These are phyloP conservation scores for Starmerella bombi DNA, from an alignment of 805 yeast genomes.

Conservation along the genomic window DNA sequence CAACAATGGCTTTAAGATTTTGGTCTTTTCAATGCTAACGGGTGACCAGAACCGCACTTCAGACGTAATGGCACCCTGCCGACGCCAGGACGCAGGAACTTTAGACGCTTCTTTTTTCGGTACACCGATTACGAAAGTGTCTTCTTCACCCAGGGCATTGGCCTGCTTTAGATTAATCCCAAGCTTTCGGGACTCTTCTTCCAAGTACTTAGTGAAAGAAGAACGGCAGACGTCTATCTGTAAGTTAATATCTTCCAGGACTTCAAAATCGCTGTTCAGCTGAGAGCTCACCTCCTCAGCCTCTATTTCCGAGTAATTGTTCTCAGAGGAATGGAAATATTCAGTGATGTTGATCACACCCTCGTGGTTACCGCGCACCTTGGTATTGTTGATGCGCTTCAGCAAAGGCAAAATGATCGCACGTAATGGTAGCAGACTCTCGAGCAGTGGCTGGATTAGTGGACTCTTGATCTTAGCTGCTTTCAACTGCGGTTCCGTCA, in stretches of 20 bases:
- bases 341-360: constrained; percentile 1
- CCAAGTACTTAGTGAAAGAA: constrained; percentile 42
- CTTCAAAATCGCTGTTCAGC: constrained; percentile 7
- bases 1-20: constrained; percentile 44
- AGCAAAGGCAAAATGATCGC: constrained; percentile 23
- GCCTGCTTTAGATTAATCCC: constrained; percentile 47
- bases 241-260: constrained; percentile 23
- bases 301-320: background rate
- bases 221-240: constrained; percentile 35
- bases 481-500: constrained; percentile 17
- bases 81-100: constrained; percentile 66
- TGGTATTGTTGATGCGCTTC: constrained; percentile 17
- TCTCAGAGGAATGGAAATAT: constrained; percentile 5
- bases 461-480: constrained; percentile 26
- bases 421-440: constrained; percentile 29
- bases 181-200: constrained; percentile 33
- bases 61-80: constrained; percentile 53
- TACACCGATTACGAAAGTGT: constrained; percentile 55
- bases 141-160: constrained; percentile 48
- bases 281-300: background rate
- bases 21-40: constrained; percentile 36
- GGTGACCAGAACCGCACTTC: constrained; percentile 69
- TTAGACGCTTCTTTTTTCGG: constrained; percentile 42
- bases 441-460: constrained; percentile 31
- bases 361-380: constrained; percentile 6